Evolutionary conservation across 2,329 filamentous ascomycete species (phyloP), one percentile per base, ranked within the genome.

Genomic region (Coniochaeta pulveracea): DNA sequence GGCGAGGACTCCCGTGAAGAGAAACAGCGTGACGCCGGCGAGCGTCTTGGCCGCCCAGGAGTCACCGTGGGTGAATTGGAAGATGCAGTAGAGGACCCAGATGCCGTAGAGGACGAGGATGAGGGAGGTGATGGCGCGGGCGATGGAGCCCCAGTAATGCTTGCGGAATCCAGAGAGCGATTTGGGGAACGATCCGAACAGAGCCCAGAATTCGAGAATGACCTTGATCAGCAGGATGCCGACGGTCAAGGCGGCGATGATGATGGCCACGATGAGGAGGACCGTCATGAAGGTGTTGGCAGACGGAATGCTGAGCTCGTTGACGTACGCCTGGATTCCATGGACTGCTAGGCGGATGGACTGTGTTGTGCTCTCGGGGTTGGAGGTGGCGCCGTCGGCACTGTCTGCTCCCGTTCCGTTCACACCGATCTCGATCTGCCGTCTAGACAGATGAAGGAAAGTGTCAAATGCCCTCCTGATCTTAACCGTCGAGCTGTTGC

Each of bases 231-330:
- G 70, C 18, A 96, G 66, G 43, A 96, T 88, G 17, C 83, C 76
- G 16, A 94, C 82, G 26, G 83, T 80, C 43, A 95, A 89, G 21
- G 73, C 72, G 4, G 77, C 88, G 42, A 96, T 74, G 34, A 93
- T 68, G 43, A 94, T 91, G 40, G 85, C 84, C 39, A 94, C 89
- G 38, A 95, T 65, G 33, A 96, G 65, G 2, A 96, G 70, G 4
- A 94, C 78, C 0, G 85, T 95, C 88, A 98, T 93, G 63, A 96
- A 96, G 2, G 85, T 86, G 60, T 95, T 93, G 31, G 83, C 77
- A 45, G 82, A 74, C 12, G 91, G 91, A 34, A 96, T 86, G 26
- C 74, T 76, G 37, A 94, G 71, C 52, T 88, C 69, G 51, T 94
- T 77, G n/a, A 79, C 80, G 48, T 81, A 93, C 19, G 74, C 83